phyloP scores from a whole-genome alignment of 306 rosid species.

The Oemleria cerasiformis region DNA sequence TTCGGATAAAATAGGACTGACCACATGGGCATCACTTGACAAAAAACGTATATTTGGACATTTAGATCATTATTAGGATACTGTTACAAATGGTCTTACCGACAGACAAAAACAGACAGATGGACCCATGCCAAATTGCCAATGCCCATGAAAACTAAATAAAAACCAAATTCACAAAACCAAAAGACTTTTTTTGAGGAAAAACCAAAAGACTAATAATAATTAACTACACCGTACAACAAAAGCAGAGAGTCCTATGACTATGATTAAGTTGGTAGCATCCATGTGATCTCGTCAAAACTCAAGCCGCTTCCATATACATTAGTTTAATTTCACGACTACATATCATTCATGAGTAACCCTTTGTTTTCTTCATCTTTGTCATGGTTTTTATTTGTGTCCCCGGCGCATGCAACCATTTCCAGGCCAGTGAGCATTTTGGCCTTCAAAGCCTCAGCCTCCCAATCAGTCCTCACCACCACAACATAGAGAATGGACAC shows the following conservation, averaged over 20 bases:
- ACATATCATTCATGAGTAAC: not conserved
- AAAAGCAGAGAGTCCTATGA: too few species aligned
- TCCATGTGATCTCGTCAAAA: not conserved
- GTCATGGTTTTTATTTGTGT: not conserved
- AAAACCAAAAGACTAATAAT: not conserved
- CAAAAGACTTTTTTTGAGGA: not conserved
- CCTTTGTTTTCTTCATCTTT: constrained; percentile 8
- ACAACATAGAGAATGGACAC: constrained; percentile 68
- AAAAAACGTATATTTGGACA: too few species aligned
- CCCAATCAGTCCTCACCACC: constrained; percentile 71
- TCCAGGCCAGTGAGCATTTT: constrained; percentile 45
- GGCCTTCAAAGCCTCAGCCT: constrained; percentile 75
- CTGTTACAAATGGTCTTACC: too few species aligned
- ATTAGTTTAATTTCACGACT: too few species aligned
- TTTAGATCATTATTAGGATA: too few species aligned
- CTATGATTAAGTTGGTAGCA: not conserved
- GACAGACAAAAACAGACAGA: not conserved
- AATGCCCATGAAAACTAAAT: not conserved
- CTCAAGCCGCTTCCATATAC: too few species aligned
- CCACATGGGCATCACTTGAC: too few species aligned
- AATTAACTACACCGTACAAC: not conserved
- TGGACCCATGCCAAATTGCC: not conserved
- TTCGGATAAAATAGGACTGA: too few species aligned
- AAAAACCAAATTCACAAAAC: not conserved
- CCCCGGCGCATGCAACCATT: constrained; percentile 33